Evolutionary conservation across 108 stramenopile genomes (phyloP).

Genomic region (Cyclotella distinguenda): DNA sequence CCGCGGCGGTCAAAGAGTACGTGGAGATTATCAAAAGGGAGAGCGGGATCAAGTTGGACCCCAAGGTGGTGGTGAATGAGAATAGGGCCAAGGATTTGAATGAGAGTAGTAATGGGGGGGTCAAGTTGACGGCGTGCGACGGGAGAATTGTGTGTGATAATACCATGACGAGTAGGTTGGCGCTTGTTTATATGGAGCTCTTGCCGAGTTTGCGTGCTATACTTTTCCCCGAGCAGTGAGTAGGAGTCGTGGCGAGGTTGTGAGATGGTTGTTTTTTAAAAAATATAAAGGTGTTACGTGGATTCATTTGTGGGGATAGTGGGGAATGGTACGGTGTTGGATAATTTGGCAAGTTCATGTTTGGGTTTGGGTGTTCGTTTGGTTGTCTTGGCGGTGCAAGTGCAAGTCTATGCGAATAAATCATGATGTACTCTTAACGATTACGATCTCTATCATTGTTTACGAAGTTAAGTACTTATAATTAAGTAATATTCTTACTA

Average conservation of each 20-base stretch:
- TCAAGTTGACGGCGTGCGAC: constrained; percentile 86
- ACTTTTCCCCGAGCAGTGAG: constrained; percentile 79
- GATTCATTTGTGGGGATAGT: too few relatives aligned
- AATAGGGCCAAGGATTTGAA: constrained; percentile 68
- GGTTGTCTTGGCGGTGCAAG: too few relatives aligned
- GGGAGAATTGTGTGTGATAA: constrained; percentile 97
- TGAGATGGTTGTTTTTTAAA: too few relatives aligned
- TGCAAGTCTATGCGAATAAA: too few relatives aligned
- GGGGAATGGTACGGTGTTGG: too few relatives aligned
- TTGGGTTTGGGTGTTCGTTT: too few relatives aligned
- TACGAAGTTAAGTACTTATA: too few relatives aligned
- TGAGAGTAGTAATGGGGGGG: constrained; percentile 87
- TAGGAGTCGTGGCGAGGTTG: not conserved
- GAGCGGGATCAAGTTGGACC: constrained; percentile 79
- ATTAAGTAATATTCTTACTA: too few relatives aligned
- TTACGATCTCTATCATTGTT: too few relatives aligned
- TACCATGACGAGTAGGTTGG: constrained; percentile 90
- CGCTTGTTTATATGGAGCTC: constrained; percentile 90
- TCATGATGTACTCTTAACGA: too few relatives aligned
- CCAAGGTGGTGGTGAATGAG: constrained; percentile 79
- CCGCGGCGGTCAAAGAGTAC: constrained; percentile 87
- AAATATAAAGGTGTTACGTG: too few relatives aligned
- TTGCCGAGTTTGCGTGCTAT: constrained; percentile 93
- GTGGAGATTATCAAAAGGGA: constrained; percentile 91
- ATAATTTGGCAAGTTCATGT: too few relatives aligned